Evolutionary conservation across 345 rosid species (phyloP).

Genomic region (Clarkia xantiana): DNA sequence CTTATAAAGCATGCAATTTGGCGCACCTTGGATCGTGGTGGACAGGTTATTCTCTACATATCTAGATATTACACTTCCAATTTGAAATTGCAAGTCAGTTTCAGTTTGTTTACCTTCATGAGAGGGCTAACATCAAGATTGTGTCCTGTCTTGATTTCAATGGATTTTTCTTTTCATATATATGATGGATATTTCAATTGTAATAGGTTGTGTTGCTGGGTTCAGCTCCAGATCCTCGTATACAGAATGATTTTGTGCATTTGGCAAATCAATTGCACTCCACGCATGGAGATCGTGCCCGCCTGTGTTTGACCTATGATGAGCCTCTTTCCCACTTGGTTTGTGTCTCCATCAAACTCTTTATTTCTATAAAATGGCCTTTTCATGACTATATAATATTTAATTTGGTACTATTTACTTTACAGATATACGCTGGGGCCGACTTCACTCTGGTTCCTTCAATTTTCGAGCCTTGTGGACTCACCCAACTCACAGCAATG

Average conservation of each 20-base stretch:
- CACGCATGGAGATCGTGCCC: constrained; percentile 45
- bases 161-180: not conserved
- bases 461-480: constrained; percentile 90
- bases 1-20: constrained; percentile 80
- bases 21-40: constrained; percentile 65
- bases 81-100: not conserved
- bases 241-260: constrained; percentile 77
- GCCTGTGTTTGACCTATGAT: constrained; percentile 76
- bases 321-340: constrained; percentile 98
- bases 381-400: not conserved
- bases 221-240: constrained; percentile 93
- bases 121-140: too few species aligned
- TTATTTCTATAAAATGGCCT: not conserved
- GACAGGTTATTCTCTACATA: constrained; percentile 40
- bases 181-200: constrained; percentile 1
- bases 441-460: constrained; percentile 91
- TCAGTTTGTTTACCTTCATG: too few species aligned
- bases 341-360: constrained; percentile 10
- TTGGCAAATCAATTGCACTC: constrained; percentile 71
- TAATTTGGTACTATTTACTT: not conserved
- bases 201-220: constrained; percentile 81
- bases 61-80: not conserved
- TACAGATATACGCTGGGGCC: constrained; percentile 79
- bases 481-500: constrained; percentile 87
- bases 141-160: too few species aligned